Evolutionary conservation across 495 filamentous ascomycete genomes (phyloP).

Genomic region (Thermothielavioides terrestris): DNA sequence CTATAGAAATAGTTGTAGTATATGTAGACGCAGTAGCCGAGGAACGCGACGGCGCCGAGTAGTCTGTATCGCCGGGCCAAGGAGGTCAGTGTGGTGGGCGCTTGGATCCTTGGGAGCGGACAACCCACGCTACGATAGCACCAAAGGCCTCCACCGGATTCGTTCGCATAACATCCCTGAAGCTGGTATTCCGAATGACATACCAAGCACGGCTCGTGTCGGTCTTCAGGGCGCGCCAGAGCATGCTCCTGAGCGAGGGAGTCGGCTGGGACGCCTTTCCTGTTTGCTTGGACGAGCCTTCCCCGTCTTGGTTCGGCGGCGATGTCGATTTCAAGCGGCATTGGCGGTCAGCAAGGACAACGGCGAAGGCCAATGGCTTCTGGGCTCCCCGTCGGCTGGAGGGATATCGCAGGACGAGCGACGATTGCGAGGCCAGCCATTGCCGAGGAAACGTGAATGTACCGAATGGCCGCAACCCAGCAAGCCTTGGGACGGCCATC

Average conservation of each 20-base stretch:
- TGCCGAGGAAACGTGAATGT: not conserved
- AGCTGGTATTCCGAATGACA: conserved; percentile 26
- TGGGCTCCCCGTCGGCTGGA: not conserved
- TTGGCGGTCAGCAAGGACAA: not conserved
- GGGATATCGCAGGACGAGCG: conserved; percentile 1
- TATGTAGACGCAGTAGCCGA: conserved; percentile 51
- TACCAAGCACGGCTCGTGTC: conserved; percentile 17
- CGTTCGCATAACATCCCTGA: conserved; percentile 27
- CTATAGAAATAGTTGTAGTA: conserved; percentile 62
- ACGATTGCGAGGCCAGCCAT: not conserved
- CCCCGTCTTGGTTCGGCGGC: not conserved
- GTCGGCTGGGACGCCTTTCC: conserved; percentile 17
- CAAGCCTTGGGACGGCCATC: conserved; percentile 7
- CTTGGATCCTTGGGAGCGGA: not conserved
- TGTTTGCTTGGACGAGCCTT: conserved; percentile 6
- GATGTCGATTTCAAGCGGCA: conserved; percentile 17
- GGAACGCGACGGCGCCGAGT: conserved; percentile 41
- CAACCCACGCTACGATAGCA: conserved; percentile 17
- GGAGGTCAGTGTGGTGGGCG: not conserved
- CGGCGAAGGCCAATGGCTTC: not conserved
- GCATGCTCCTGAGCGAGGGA: conserved; percentile 7
- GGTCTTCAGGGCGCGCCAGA: conserved; percentile 6
- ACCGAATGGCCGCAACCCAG: not conserved
- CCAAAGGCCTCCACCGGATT: conserved; percentile 36
- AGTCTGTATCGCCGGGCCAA: too few relatives aligned